Percentiles rank a stretch among this genome's conserved stretches.
Evolutionary conservation across 2,329 filamentous ascomycete species (phyloP).

Genomic region (Fusarium sp.): DNA sequence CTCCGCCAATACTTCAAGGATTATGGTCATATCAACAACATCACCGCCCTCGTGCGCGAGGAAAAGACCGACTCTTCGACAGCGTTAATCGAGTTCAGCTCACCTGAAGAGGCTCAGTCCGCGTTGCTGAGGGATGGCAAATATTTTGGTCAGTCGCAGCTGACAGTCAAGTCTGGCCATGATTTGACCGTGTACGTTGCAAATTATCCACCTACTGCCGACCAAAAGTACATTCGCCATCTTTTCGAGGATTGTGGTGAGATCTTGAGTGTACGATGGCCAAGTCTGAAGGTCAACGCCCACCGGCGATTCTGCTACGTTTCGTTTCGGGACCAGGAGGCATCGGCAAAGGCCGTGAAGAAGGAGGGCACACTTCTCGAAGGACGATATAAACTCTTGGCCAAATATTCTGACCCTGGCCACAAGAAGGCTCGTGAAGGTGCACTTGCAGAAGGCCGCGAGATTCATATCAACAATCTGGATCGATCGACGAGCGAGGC

Average conservation of each 20-base stretch:
- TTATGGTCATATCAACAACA: slow-evolving; percentile 83
- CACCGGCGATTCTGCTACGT: slow-evolving; percentile 95
- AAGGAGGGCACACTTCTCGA: slow-evolving; percentile 77
- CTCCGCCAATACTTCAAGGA: slow-evolving; percentile 91
- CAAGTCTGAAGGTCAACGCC: slow-evolving; percentile 88
- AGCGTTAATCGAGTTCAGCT: slow-evolving; percentile 86
- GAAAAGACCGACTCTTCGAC: slow-evolving; percentile 67
- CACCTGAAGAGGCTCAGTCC: slow-evolving; percentile 79
- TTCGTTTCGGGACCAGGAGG: slow-evolving; percentile 77
- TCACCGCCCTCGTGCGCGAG: slow-evolving; percentile 71
- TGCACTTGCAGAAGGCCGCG: slow-evolving; percentile 84
- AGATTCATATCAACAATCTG: slow-evolving; percentile 80
- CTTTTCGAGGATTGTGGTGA: slow-evolving; percentile 81
- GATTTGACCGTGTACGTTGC: slow-evolving; percentile 87
- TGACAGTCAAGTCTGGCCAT: slow-evolving; percentile 78
- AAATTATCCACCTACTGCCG: slow-evolving; percentile 84
- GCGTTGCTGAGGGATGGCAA: slow-evolving; percentile 86
- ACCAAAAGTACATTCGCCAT: slow-evolving; percentile 73
- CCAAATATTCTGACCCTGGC: slow-evolving; percentile 84
- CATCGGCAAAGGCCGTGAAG: slow-evolving; percentile 74
- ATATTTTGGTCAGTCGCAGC: slow-evolving; percentile 74
- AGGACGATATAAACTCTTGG: slow-evolving; percentile 73
- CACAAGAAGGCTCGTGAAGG: slow-evolving; percentile 82
- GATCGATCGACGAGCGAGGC: slow-evolving; percentile 69
- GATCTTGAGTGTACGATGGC: slow-evolving; percentile 86